Conservation (phyloP, 176 grass and related monocot genomes). For the Luzula sylvatica region DNA sequence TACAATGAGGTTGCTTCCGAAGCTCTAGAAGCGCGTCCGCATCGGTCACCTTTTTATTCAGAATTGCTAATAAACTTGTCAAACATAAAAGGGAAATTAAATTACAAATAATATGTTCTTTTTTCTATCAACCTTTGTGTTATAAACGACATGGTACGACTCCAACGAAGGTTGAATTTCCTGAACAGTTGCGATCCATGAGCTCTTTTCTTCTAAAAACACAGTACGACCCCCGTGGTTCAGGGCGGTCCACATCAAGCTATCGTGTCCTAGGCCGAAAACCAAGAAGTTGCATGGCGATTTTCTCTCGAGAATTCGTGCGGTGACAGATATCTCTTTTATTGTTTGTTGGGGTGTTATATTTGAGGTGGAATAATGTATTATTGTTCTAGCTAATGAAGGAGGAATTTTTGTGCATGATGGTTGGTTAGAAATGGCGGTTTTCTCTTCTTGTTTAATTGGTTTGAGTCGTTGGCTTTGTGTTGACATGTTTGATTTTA, state of each 20-base stretch:
- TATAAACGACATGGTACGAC: conserved; percentile 25
- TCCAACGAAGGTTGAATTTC: conserved; percentile 26
- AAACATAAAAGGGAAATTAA: too few species aligned
- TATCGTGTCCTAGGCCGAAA: conserved; percentile 43
- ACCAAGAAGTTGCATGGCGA: conserved; percentile 63
- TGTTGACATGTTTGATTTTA: conserved; percentile 26
- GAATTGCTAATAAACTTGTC: too few species aligned
- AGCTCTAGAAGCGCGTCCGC: conserved; percentile 30
- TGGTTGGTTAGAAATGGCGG: background rate
- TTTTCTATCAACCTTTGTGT: background rate
- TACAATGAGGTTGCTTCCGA: conserved; percentile 9
- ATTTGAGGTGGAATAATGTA: conserved; percentile 43
- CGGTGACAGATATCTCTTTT: conserved; percentile 31
- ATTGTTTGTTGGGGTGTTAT: conserved; percentile 27
- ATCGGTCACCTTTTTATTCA: conserved; percentile 12
- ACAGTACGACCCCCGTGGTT: conserved; percentile 71
- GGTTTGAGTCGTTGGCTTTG: background rate
- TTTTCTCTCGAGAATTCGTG: conserved; percentile 26
- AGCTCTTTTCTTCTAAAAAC: conserved; percentile 50
- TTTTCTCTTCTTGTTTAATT: background rate
- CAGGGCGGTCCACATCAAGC: conserved; percentile 53
- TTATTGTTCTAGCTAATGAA: conserved; percentile 22
- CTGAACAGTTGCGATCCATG: conserved; percentile 9
- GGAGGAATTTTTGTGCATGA: conserved; percentile 24
- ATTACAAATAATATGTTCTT: too few species aligned